phyloP scores from a whole-genome alignment of 352 stramenopile genomes.

The Phytophthora quininea region DNA sequence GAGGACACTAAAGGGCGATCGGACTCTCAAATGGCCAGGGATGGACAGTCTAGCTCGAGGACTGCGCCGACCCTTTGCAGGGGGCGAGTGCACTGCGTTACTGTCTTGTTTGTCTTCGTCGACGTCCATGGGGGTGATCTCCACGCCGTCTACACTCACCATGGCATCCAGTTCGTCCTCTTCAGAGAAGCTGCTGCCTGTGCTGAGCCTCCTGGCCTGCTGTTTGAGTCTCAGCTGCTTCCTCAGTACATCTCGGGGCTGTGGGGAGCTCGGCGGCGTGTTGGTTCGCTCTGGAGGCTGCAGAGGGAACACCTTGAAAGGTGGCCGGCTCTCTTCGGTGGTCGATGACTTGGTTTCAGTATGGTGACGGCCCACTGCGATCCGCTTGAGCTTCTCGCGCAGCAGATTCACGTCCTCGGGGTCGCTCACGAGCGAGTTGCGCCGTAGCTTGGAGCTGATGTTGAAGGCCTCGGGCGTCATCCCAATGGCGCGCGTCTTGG shows the following conservation, averaged over 20 bases:
- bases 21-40: slow-evolving; percentile 54
- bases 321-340: slow-evolving; percentile 7
- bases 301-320: slow-evolving; percentile 58
- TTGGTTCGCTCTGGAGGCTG: slow-evolving; percentile 50
- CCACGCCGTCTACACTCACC: slow-evolving; percentile 65
- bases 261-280: slow-evolving; percentile 80
- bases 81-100: slow-evolving; percentile 21
- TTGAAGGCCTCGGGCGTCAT: slow-evolving; percentile 27
- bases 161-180: slow-evolving; percentile 22
- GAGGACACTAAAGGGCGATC: slow-evolving; percentile 64
- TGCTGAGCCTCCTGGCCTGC: slow-evolving; percentile 15
- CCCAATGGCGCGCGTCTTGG: slow-evolving; percentile 18
- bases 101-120: slow-evolving; percentile 36
- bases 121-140: slow-evolving; percentile 53
- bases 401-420: slow-evolving; percentile 73
- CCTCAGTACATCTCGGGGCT: slow-evolving; percentile 75
- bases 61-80: slow-evolving; percentile 23
- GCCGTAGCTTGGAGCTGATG: slow-evolving; percentile 43
- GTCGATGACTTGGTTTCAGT: slow-evolving; percentile 1
- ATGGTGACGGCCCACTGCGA: slow-evolving; percentile 48
- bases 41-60: slow-evolving; percentile 54
- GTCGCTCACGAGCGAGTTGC: slow-evolving; percentile 64
- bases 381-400: slow-evolving; percentile 77
- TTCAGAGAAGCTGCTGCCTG: slow-evolving; percentile 15
- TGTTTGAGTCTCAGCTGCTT: slow-evolving; percentile 73